phyloP scores from a whole-genome alignment of 805 yeast genomes.

The Ogataea henricii region DNA sequence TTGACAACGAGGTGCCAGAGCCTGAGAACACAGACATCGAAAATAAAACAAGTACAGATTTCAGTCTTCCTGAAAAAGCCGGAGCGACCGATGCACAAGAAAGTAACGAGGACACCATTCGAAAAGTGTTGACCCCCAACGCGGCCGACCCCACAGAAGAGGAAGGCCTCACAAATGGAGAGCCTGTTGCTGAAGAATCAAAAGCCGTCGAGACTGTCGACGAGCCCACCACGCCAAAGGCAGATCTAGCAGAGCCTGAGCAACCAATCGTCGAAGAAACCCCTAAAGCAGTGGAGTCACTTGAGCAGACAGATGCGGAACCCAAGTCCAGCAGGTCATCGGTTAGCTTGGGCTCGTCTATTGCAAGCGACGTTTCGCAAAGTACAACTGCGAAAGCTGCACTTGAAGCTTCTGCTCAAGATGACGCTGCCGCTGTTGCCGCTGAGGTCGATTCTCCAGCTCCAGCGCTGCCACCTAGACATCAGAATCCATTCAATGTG shows the following conservation, averaged over 20 bases:
- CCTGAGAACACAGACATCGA: not conserved
- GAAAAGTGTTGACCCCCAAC: too few species aligned
- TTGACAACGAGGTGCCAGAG: not conserved
- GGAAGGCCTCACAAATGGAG: too few species aligned
- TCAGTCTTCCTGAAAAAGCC: slow-evolving; percentile 15
- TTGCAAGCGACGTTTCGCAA: slow-evolving; percentile 1
- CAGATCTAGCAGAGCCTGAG: not conserved
- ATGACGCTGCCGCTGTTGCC: not conserved
- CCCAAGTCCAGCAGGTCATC: not conserved
- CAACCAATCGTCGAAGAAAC: not conserved
- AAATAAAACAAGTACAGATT: not conserved
- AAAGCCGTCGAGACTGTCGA: not conserved
- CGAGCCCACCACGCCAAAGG: not conserved
- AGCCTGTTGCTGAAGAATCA: not conserved
- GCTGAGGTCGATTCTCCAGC: slow-evolving; percentile 15
- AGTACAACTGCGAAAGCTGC: slow-evolving; percentile 1
- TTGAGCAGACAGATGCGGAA: not conserved
- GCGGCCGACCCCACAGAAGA: too few species aligned
- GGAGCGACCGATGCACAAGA: slow-evolving; percentile 13
- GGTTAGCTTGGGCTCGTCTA: slow-evolving; percentile 1
- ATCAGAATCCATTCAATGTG: slow-evolving; percentile 19
- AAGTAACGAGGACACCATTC: slow-evolving; percentile 4
- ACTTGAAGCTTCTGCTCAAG: not conserved
- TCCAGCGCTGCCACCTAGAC: slow-evolving; percentile 41
- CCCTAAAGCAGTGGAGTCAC: not conserved